phyloP scores from a whole-genome alignment of 495 filamentous ascomycete genomes.

The Neurospora pannonica region DNA sequence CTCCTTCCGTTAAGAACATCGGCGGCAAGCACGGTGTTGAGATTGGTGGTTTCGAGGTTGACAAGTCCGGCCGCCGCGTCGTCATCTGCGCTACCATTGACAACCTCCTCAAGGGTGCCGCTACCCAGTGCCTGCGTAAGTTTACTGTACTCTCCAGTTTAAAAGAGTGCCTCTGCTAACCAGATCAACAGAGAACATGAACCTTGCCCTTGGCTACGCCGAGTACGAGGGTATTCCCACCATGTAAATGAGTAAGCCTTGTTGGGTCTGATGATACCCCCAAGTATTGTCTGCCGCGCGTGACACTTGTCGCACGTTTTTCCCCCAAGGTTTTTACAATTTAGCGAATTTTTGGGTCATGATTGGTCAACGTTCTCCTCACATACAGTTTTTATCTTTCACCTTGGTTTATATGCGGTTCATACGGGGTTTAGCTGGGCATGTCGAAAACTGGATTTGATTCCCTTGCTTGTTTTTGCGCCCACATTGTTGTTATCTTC shows the following conservation, averaged over 20 bases:
- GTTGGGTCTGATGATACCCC: neutral
- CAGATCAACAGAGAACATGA: constrained; percentile 76
- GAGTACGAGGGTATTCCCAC: constrained; percentile 86
- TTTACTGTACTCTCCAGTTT: constrained; percentile 14
- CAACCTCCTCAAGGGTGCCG: constrained; percentile 92
- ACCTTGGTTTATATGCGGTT: neutral
- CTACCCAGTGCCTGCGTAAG: constrained; percentile 90
- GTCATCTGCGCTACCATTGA: constrained; percentile 97
- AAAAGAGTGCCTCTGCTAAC: constrained; percentile 11
- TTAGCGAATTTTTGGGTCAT: neutral
- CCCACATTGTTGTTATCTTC: neutral
- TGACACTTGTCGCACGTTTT: neutral
- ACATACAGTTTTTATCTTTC: neutral
- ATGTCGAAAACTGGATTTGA: neutral
- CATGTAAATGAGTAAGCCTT: constrained; percentile 17
- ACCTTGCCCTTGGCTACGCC: constrained; percentile 82
- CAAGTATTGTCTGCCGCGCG: neutral
- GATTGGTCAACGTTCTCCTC: neutral
- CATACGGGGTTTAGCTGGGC: neutral
- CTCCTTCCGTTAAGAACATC: constrained; percentile 80
- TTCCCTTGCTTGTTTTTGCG: neutral
- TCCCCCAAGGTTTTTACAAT: neutral
- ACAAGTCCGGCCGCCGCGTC: constrained; percentile 77
- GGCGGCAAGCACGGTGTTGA: constrained; percentile 86
- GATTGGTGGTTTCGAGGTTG: constrained; percentile 90